Evolutionary conservation across 2,329 filamentous ascomycete genomes (phyloP).

Genomic region (Talaromyces sp.): DNA sequence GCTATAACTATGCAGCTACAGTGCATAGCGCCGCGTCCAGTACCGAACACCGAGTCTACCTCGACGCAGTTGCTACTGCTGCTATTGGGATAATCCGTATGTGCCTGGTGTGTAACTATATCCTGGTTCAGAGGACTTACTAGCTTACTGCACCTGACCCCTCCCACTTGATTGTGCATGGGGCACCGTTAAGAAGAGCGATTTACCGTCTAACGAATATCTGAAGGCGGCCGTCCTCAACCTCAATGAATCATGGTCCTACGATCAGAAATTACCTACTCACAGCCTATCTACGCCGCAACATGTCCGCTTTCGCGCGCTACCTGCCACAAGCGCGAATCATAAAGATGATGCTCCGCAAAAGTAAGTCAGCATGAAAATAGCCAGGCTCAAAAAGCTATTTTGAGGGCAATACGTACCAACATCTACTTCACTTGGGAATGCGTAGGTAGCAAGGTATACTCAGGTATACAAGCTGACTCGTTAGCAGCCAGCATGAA

Average conservation of each 20-base stretch:
- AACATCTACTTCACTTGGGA: too few relatives aligned
- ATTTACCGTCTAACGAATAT: not conserved
- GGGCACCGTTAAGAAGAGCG: not conserved
- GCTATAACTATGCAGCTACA: not conserved
- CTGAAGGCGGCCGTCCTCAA: not conserved
- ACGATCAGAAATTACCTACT: conserved; percentile 23
- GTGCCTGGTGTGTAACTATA: not conserved
- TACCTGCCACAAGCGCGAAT: conserved; percentile 29
- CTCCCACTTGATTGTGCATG: conserved; percentile 2
- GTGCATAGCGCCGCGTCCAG: not conserved
- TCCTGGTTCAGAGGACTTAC: not conserved
- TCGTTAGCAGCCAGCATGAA: not conserved
- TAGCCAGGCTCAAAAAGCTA: not conserved
- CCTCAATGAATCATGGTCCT: not conserved
- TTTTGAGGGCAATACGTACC: too few relatives aligned
- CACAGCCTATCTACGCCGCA: conserved; percentile 28
- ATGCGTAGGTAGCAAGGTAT: not conserved
- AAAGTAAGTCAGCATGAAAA: not conserved
- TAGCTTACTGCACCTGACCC: not conserved
- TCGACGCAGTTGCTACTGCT: not conserved
- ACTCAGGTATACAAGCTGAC: not conserved
- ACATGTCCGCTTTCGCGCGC: conserved; percentile 29
- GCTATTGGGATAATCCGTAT: not conserved
- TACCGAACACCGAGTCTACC: not conserved
- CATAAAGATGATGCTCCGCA: conserved; percentile 20